Conservation (phyloP, 352 stramenopile species). For the Phytopythium aichiense region DNA sequence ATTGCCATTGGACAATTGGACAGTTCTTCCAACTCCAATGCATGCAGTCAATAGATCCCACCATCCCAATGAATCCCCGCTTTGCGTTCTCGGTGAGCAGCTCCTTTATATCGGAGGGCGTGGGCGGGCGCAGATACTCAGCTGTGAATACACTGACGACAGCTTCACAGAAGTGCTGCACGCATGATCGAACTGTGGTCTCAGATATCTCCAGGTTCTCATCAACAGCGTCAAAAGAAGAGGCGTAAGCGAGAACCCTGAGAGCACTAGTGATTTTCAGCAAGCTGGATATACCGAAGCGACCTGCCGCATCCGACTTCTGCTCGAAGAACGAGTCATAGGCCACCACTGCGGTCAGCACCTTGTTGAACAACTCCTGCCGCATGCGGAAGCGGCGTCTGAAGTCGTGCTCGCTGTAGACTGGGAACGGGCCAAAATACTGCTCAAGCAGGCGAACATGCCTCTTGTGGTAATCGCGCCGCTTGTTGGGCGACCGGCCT, state of each 20-base stretch:
- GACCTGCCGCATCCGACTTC: not conserved
- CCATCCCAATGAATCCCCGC: not conserved
- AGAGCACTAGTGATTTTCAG: not conserved
- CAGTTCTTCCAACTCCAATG: constrained; percentile 2
- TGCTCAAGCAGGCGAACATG: not conserved
- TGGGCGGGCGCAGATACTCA: not conserved
- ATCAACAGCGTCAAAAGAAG: not conserved
- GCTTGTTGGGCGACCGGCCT: not conserved
- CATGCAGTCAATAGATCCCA: constrained; percentile 1
- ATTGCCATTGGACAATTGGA: not conserved
- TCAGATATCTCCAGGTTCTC: constrained; percentile 2
- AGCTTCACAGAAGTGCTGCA: constrained; percentile 3
- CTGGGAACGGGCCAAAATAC: not conserved
- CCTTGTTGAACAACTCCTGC: not conserved
- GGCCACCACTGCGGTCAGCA: not conserved
- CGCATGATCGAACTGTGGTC: not conserved
- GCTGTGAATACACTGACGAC: not conserved
- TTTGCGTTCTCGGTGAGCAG: not conserved
- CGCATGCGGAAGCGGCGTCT: not conserved
- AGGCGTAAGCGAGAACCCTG: not conserved
- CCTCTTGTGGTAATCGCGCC: not conserved
- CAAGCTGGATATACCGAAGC: not conserved
- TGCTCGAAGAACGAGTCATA: not conserved
- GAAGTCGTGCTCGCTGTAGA: not conserved
- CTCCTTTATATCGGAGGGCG: not conserved